Conservation (phyloP, 805 yeast genomes). For the Nakazawaea holstii region DNA sequence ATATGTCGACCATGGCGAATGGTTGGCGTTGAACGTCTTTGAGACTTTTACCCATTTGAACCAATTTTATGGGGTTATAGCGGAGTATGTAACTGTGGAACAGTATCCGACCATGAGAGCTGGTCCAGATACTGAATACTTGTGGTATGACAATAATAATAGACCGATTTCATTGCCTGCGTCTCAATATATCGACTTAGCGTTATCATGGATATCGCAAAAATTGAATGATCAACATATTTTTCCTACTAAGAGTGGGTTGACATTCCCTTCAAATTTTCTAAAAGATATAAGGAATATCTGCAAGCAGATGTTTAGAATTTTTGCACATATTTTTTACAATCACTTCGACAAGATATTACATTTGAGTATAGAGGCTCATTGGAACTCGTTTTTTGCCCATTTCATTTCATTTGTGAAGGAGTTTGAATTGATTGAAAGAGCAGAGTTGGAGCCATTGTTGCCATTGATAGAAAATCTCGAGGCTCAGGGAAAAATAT, state of each 20-base stretch:
- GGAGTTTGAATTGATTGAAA: conserved; percentile 78
- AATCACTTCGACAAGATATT: conserved; percentile 91
- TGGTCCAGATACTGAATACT: conserved; percentile 84
- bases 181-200: conserved; percentile 85
- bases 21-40: conserved; percentile 91
- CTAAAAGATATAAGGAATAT: conserved; percentile 80
- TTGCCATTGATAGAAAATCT: conserved; percentile 69
- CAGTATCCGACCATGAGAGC: conserved; percentile 93
- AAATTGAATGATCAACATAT: conserved; percentile 84
- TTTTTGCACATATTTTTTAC: conserved; percentile 91
- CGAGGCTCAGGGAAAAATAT: conserved; percentile 82
- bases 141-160: conserved; percentile 78
- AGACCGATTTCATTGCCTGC: conserved; percentile 88
- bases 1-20: conserved; percentile 90
- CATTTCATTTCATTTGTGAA: conserved; percentile 85
- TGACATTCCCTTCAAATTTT: conserved; percentile 85
- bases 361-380: conserved; percentile 92
- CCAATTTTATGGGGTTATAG: conserved; percentile 84
- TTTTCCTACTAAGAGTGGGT: conserved; percentile 88
- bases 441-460: conserved; percentile 75
- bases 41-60: conserved; percentile 83
- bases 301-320: conserved; percentile 86
- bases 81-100: conserved; percentile 88
- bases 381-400: conserved; percentile 96
- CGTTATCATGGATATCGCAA: conserved; percentile 82